Evolutionary conservation across 306 rosid species (phyloP), one percentile per base, ranked within the genome.

Genomic region (Rosa multiflora): DNA sequence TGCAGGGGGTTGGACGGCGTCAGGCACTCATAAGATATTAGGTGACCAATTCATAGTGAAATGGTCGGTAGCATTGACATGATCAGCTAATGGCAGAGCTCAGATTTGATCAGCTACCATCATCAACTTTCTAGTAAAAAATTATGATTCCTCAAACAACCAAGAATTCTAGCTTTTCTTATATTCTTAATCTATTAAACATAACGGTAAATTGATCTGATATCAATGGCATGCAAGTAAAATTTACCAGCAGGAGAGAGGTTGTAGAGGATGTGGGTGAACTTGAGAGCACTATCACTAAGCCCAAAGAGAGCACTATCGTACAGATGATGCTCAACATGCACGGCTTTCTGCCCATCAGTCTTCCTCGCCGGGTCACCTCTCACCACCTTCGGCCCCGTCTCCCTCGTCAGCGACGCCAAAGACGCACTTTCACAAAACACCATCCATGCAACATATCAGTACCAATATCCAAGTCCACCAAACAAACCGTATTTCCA

Each of bases 361-460:
- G 79, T 15, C 8, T 78, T 87, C 76, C 72, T 84, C 8, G 93
- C 84, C 26, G 97, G 97, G 69, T 94, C 97, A 55, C 99, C 97
- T 75, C 15, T 91, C 90, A 94, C 97, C 79, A 94, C 78, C 63
- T 89, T 91, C 1, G 99, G 99, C 40, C 99, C 99, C 0, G 89
- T 94, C 79, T 91, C 99, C 81, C 99, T 89, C 3, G 97, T 92
- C 78, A 92, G 81, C 46, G 99, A 94, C 5, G 99, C 97, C 86
- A 94, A 85, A 0, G 99, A 94, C 15, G 99, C 99, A 80, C 99
- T 94, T 4, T 5, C 13, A 40, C 9, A 21, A 43, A 68, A n/a
- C 17, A 70, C 56, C 74, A 39, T 11, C 20, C 71, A 39, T 39
- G 48, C 46, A 64, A 64, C 46, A 63, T 35, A 6, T 62, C 68